These are phyloP conservation scores for Globisporangium middletonii DNA, from an alignment of 352 stramenopile species.

Conservation along the genomic window DNA sequence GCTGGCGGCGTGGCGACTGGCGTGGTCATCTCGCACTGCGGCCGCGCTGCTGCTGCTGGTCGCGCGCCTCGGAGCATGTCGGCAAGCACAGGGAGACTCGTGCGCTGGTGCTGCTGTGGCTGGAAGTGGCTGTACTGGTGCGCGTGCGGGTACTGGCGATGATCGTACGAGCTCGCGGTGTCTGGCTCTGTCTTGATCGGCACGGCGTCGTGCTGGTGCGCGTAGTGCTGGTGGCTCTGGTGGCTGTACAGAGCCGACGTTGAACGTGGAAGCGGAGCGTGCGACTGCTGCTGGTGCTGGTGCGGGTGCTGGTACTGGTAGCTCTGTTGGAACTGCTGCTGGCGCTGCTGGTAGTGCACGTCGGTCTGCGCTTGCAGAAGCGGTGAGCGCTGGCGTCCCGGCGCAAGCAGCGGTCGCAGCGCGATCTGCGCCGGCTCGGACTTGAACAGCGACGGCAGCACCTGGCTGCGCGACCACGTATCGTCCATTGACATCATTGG, in stretches of 20 bases:
- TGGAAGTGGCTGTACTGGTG: background rate
- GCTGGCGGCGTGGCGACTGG: background rate
- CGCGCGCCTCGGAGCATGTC: slow-evolving; percentile 4
- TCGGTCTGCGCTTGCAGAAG: background rate
- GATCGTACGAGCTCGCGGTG: slow-evolving; percentile 1
- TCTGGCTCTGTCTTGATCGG: slow-evolving; percentile 2
- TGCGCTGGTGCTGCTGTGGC: slow-evolving; percentile 1
- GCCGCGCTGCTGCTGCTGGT: background rate
- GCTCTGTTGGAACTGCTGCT: background rate
- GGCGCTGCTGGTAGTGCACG: background rate
- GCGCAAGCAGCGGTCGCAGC: slow-evolving; percentile 3
- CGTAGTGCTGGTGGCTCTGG: background rate
- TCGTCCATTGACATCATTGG: slow-evolving; percentile 2
- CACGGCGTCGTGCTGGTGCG: background rate
- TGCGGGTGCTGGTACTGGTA: background rate
- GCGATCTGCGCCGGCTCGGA: slow-evolving; percentile 3
- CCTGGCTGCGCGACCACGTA: slow-evolving; percentile 2
- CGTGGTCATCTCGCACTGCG: background rate
- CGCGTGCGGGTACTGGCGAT: background rate
- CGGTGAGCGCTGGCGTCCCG: background rate
- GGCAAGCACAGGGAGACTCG: slow-evolving; percentile 4
- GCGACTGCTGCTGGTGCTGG: background rate
- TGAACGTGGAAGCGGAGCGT: background rate
- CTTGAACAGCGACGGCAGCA: slow-evolving; percentile 9
- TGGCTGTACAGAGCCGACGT: background rate